phyloP scores from a whole-genome alignment of 78 protist genomes.

The Emiliania huxleyi region DNA sequence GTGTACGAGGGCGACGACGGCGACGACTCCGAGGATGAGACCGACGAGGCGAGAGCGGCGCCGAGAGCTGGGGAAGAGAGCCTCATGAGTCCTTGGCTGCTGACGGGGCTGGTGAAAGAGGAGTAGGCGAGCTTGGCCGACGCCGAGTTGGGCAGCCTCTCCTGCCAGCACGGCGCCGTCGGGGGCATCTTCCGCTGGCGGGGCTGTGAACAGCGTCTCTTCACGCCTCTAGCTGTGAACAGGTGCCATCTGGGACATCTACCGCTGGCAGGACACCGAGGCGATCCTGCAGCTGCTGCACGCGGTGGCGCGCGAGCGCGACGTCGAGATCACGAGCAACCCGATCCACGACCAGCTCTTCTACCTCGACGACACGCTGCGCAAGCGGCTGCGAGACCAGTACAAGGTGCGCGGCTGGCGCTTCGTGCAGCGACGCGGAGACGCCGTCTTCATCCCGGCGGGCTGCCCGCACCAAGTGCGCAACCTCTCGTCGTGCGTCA shows the following conservation, averaged over 20 bases:
- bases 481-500: constrained; percentile 6
- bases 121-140: not conserved
- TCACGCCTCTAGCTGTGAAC: too few species aligned
- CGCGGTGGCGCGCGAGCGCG: not conserved
- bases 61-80: too few species aligned
- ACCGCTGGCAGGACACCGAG: constrained; percentile 1
- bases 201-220: too few species aligned
- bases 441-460: not conserved
- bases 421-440: not conserved
- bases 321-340: constrained; percentile 1
- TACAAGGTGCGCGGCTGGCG: not conserved
- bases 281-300: constrained; percentile 4
- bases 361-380: not conserved
- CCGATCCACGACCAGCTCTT: constrained; percentile 29
- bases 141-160: not conserved
- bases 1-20: not conserved
- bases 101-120: too few species aligned
- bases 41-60: too few species aligned
- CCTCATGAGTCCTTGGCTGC: too few species aligned
- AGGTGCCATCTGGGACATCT: not conserved
- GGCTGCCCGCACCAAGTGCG: constrained; percentile 27
- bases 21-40: not conserved
- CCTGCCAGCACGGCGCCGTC: not conserved
- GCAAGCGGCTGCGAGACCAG: not conserved
- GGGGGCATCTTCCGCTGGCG: not conserved